phyloP scores from a whole-genome alignment of 371 early-diverging fungal species.

The Coemansia sp. region DNA sequence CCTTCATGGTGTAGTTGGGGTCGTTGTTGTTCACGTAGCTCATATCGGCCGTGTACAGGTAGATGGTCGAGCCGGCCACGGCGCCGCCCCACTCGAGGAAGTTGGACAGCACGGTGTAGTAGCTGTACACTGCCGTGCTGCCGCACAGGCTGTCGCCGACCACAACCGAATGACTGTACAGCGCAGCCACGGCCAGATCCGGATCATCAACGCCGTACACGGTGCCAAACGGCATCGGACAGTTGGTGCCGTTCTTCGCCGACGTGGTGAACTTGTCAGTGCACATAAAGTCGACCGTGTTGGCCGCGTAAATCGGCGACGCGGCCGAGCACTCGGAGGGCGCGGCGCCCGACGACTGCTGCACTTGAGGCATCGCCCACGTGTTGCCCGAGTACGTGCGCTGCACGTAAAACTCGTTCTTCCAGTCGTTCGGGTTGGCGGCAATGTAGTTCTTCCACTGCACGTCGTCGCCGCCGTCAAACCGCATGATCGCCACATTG shows the following conservation, averaged over 20 bases:
- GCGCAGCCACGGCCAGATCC: slow-evolving; percentile 29
- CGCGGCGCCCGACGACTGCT: slow-evolving; percentile 1
- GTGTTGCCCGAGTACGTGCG: slow-evolving; percentile 3
- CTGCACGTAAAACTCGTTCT: slow-evolving; percentile 17
- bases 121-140: slow-evolving; percentile 22
- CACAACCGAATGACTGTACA: slow-evolving; percentile 44
- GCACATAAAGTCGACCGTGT: slow-evolving; percentile 32
- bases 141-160: slow-evolving; percentile 30
- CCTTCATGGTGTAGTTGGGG: slow-evolving; percentile 29
- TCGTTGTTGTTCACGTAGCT: slow-evolving; percentile 36
- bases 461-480: slow-evolving; percentile 6
- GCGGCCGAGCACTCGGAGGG: slow-evolving; percentile 16
- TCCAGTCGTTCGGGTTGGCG: slow-evolving; percentile 37
- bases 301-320: slow-evolving; percentile 26
- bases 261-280: slow-evolving; percentile 16
- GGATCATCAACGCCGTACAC: slow-evolving; percentile 30
- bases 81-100: slow-evolving; percentile 45
- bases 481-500: slow-evolving; percentile 34
- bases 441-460: slow-evolving; percentile 42
- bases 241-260: not conserved
- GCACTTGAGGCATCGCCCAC: slow-evolving; percentile 12
- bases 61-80: slow-evolving; percentile 31
- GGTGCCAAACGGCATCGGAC: slow-evolving; percentile 24
- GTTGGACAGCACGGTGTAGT: slow-evolving; percentile 39
- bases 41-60: slow-evolving; percentile 26